A percentile compares a stretch with the other conserved stretches of the same genome.
Conservation (phyloP, 352 stramenopile species). For the Nothophytophthora sp. region DNA sequence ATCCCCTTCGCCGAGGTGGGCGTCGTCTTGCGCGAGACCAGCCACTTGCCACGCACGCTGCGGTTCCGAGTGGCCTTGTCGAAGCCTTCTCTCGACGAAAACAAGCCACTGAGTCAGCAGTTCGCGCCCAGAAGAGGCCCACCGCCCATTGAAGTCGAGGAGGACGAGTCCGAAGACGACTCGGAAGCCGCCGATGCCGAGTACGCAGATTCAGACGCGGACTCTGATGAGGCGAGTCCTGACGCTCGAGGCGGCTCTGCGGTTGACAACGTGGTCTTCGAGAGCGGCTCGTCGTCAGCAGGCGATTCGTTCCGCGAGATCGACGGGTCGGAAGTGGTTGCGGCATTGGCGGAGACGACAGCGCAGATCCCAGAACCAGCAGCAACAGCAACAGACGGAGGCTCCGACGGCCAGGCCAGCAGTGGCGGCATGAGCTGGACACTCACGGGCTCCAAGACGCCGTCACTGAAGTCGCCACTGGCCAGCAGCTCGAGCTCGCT, state of each 20-base stretch:
- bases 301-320: conserved; percentile 22
- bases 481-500: conserved; percentile 10
- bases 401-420: conserved; percentile 17
- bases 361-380: no score
- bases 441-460: conserved; percentile 11
- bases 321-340: conserved; percentile 8
- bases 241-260: neutral
- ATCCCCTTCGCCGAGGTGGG: conserved; percentile 47
- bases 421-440: conserved; percentile 19
- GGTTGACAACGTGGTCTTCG: conserved; percentile 14
- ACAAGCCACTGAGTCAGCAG: conserved; percentile 22
- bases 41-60: conserved; percentile 35
- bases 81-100: conserved; percentile 7
- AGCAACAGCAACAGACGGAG: neutral
- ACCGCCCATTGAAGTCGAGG: conserved; percentile 15
- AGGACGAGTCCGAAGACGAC: conserved; percentile 1
- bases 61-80: conserved; percentile 41
- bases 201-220: no score
- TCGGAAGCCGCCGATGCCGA: conserved; percentile 10
- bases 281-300: conserved; percentile 10
- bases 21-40: conserved; percentile 51
- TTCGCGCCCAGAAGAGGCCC: conserved; percentile 17
- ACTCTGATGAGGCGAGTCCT: neutral
- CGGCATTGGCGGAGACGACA: neutral
- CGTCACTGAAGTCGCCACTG: no score